phyloP scores from a whole-genome alignment of 2,329 filamentous ascomycete genomes.

The Sporothrix brunneoviolacea region DNA sequence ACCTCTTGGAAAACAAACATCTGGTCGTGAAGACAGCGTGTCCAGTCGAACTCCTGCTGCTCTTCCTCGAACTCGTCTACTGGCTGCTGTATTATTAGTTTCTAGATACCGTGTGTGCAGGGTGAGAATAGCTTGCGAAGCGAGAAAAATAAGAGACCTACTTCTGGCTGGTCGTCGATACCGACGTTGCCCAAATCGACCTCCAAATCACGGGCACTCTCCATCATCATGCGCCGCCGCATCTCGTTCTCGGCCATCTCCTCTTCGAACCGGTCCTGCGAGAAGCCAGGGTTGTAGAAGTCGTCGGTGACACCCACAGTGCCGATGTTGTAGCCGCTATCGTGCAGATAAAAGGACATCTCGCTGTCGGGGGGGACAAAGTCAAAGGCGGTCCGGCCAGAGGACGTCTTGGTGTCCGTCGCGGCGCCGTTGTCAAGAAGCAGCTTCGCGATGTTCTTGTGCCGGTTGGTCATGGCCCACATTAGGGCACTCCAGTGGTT shows the following conservation, averaged over 20 bases:
- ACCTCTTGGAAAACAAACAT: slow-evolving; percentile 99
- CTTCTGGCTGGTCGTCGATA: slow-evolving; percentile 91
- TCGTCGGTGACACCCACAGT: slow-evolving; percentile 75
- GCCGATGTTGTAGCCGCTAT: slow-evolving; percentile 87
- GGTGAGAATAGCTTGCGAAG: not conserved
- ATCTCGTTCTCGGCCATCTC: slow-evolving; percentile 96
- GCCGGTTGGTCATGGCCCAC: slow-evolving; percentile 99
- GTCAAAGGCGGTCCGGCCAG: slow-evolving; percentile 88
- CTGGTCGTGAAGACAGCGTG: slow-evolving; percentile 87
- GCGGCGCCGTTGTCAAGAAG: slow-evolving; percentile 89
- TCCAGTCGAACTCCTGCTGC: slow-evolving; percentile 92
- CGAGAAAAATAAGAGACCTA: slow-evolving; percentile 33
- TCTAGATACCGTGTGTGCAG: slow-evolving; percentile 24
- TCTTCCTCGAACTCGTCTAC: slow-evolving; percentile 81
- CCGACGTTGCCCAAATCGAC: slow-evolving; percentile 94
- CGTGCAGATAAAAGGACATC: slow-evolving; percentile 89
- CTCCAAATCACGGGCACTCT: slow-evolving; percentile 93
- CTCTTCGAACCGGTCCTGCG: slow-evolving; percentile 90
- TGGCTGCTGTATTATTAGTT: slow-evolving; percentile 35
- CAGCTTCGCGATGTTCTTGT: slow-evolving; percentile 91
- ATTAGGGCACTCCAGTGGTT: slow-evolving; percentile 98
- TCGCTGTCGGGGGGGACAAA: slow-evolving; percentile 94
- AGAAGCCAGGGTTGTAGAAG: slow-evolving; percentile 89
- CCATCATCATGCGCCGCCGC: slow-evolving; percentile 97
- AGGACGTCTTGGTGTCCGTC: slow-evolving; percentile 91